Percentiles rank a stretch among this genome's conserved stretches.
phyloP scores from a whole-genome alignment of 2,329 filamentous ascomycete genomes.

The Aspergillus aculeatinus region DNA sequence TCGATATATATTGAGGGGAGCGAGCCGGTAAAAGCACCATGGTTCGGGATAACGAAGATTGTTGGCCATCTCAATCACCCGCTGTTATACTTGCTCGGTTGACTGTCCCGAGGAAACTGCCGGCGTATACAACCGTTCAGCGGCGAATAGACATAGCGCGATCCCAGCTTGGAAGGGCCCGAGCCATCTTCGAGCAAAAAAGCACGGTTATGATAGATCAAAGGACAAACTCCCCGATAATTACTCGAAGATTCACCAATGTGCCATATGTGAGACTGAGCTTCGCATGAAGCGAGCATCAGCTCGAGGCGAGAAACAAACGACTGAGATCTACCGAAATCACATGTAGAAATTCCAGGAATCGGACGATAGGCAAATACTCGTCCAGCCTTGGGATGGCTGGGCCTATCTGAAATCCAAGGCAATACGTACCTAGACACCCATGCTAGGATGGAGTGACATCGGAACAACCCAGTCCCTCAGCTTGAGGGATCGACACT shows the following conservation, averaged over 20 bases:
- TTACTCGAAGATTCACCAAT: neutral
- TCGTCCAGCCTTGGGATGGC: neutral
- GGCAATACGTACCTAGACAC: neutral
- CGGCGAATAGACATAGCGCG: neutral
- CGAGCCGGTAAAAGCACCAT: neutral
- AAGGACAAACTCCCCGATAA: neutral
- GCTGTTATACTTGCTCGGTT: neutral
- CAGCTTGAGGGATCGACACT: neutral
- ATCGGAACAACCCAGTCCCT: neutral
- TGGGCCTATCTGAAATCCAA: neutral
- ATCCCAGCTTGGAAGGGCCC: neutral
- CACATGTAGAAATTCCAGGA: neutral
- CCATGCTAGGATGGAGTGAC: neutral
- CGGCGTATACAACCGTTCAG: neutral
- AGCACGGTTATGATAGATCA: neutral
- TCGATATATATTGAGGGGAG: neutral
- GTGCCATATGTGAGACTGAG: neutral
- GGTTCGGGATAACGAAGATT: neutral
- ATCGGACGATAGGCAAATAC: neutral
- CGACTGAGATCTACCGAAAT: neutral
- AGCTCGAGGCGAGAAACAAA: neutral
- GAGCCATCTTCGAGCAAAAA: neutral
- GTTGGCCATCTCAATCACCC: neutral
- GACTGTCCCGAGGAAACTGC: neutral
- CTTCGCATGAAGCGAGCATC: neutral